These are phyloP conservation scores for Cicer chorassanicum DNA, from an alignment of 306 rosid genomes.

Conservation along the genomic window DNA sequence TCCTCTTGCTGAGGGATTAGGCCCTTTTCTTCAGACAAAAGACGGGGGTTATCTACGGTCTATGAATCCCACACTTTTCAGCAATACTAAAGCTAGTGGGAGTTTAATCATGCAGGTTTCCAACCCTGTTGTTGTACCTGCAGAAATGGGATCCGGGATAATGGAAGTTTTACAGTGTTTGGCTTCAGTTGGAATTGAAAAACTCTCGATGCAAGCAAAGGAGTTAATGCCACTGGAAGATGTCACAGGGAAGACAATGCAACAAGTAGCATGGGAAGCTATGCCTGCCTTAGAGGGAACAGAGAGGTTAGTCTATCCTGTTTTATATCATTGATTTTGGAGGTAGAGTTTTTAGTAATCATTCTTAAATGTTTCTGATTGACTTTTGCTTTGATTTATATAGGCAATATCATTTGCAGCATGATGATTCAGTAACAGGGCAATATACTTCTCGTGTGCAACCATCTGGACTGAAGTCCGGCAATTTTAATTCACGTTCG, in stretches of 20 bases:
- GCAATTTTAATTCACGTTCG: conserved; percentile 50
- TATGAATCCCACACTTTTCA: conserved; percentile 81
- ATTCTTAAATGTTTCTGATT: conserved; percentile 38
- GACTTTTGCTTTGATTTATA: conserved; percentile 47
- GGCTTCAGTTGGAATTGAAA: conserved; percentile 94
- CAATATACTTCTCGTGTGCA: conserved; percentile 47
- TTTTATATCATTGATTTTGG: conserved; percentile 32
- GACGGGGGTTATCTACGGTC: conserved; percentile 87
- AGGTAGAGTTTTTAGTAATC: conserved; percentile 14
- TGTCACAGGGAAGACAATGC: conserved; percentile 93
- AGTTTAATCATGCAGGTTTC: conserved; percentile 95
- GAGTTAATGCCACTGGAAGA: conserved; percentile 97
- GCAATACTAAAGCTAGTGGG: conserved; percentile 72
- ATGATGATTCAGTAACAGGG: conserved; percentile 56
- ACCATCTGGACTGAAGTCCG: conserved; percentile 53
- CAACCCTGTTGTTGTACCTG: conserved; percentile 94
- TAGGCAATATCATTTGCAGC: conserved; percentile 64
- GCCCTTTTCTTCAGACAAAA: conserved; percentile 86
- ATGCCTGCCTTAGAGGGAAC: conserved; percentile 69
- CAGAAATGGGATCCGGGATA: conserved; percentile 96
- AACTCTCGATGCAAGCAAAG: conserved; percentile 96
- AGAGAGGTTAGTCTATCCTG: conserved; percentile 65
- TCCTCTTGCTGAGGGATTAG: conserved; percentile 78
- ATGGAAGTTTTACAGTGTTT: conserved; percentile 80
- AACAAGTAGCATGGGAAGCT: conserved; percentile 94